These are phyloP conservation scores for Rhizophagus clarus DNA, from an alignment of 192 early-diverging fungal genomes.

Conservation along the genomic window DNA sequence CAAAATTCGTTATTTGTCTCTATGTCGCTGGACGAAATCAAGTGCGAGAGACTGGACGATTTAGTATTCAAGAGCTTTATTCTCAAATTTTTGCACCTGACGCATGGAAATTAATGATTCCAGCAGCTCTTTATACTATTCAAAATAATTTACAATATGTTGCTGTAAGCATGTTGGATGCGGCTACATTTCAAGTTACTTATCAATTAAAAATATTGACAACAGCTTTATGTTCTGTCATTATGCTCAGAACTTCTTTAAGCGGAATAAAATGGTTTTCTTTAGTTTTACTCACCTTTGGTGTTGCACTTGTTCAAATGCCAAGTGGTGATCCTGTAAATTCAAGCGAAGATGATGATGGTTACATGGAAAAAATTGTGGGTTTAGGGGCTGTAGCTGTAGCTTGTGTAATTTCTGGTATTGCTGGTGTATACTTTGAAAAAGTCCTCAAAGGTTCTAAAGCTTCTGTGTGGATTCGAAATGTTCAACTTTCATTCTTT, in stretches of 20 bases:
- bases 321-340: constrained; percentile 33
- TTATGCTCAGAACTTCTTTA: constrained; percentile 74
- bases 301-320: constrained; percentile 79
- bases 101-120: constrained; percentile 83
- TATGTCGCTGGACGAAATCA: constrained; percentile 39
- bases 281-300: constrained; percentile 79
- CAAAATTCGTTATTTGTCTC: constrained; percentile 72
- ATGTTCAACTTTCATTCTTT: constrained; percentile 90
- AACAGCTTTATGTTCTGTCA: constrained; percentile 90
- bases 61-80: constrained; percentile 38
- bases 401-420: constrained; percentile 89
- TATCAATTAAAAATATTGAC: constrained; percentile 98
- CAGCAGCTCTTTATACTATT: constrained; percentile 88
- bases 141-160: constrained; percentile 98
- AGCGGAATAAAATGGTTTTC: constrained; percentile 80
- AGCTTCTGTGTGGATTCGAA: constrained; percentile 86
- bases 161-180: constrained; percentile 83
- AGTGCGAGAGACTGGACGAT: constrained; percentile 34
- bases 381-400: constrained; percentile 80
- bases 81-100: constrained; percentile 63
- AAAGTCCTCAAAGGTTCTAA: constrained; percentile 88
- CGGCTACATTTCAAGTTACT: constrained; percentile 95
- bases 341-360: constrained; percentile 24
- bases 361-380: constrained; percentile 55
- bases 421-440: constrained; percentile 99